Base-by-base conservation (phyloP, 1,284 basidiomycete species). In the Peniophora sp. region DNA sequence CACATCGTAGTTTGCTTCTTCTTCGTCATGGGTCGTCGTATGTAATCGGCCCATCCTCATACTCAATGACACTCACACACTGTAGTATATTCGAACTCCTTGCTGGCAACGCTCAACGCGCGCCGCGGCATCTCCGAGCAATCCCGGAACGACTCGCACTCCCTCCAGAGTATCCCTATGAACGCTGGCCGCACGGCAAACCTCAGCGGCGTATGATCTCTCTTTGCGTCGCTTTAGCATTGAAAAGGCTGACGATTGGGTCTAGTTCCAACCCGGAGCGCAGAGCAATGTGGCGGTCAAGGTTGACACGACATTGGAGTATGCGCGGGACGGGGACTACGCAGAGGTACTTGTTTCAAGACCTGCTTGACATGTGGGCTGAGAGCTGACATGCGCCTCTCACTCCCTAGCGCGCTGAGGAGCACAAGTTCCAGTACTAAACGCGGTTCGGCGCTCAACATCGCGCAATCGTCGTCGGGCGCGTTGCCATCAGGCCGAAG, bases 1-100 rank as follows among this genome's bases (percentile, higher is more conserved):
- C 65, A 79, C 54, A 73, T 79, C 50, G 79, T 79, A 60, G 77
- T 78, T 22, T 69, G 73, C 39, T 80, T 80, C 62, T 80, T 75
- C 61, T 80, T 79, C 67, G 71, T 71, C 52, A 63, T 79, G 36
- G 78, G 79, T 53, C 69, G 77, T 56, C 57, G 77, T 78, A 56
- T 54, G 66, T 41, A 64, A 24, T 36, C 34, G 10, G 34, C n/a
- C 34, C n/a, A n/a, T n/a, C n/a, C 34, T 36, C 10, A n/a, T 10
- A 10, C 34, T 36, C 34, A 36, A 10, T 36, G 34, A 10, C n/a
- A n/a, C n/a, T n/a, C n/a, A n/a, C n/a, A 76, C 77, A 55, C 54
- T 20, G 5, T 41, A 79, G 76, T 79, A 17, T 78, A 80, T 57
- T 73, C 72, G 46, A 79, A 79, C 60, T 78, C 77, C 15, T 62